Conservation (phyloP, 352 stramenopile species). For the Blastocystis sp. region DNA sequence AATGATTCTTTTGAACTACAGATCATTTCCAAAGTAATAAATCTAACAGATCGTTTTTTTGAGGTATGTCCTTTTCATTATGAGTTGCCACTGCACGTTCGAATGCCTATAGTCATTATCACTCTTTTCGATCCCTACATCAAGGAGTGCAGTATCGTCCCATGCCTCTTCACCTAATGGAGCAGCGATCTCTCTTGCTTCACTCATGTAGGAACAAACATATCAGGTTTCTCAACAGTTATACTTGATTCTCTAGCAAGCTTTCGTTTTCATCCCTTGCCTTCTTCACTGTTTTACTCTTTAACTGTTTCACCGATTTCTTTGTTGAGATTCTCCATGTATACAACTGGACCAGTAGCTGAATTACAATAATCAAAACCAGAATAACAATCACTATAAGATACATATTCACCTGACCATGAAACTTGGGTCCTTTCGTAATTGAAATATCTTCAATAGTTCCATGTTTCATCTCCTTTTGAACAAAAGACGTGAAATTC, state of each 20-base stretch:
- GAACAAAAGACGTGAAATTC: too few species aligned
- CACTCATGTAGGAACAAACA: neutral
- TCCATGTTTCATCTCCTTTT: too few species aligned
- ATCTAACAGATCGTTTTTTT: neutral
- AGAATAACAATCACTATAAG: too few species aligned
- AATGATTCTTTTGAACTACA: neutral
- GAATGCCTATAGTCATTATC: conserved; percentile 13
- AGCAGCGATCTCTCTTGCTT: conserved; percentile 20
- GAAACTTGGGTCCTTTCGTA: too few species aligned
- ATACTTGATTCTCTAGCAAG: too few species aligned
- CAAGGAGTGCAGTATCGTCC: conserved; percentile 23
- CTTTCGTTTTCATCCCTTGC: neutral
- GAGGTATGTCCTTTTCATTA: neutral
- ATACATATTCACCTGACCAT: too few species aligned
- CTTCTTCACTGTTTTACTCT: neutral
- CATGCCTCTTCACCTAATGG: conserved; percentile 32
- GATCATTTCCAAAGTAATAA: neutral
- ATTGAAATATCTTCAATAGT: too few species aligned
- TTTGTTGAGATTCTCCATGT: conserved; percentile 12
- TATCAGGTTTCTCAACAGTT: neutral
- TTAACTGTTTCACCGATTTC: neutral
- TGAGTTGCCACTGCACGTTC: conserved; percentile 21
- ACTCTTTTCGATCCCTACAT: neutral
- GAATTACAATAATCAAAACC: too few species aligned
- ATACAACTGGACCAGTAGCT: too few species aligned